Evolutionary conservation across 2,329 filamentous ascomycete species (phyloP), one percentile per base, ranked within the genome.

Genomic region (Neofusicoccum sp.): DNA sequence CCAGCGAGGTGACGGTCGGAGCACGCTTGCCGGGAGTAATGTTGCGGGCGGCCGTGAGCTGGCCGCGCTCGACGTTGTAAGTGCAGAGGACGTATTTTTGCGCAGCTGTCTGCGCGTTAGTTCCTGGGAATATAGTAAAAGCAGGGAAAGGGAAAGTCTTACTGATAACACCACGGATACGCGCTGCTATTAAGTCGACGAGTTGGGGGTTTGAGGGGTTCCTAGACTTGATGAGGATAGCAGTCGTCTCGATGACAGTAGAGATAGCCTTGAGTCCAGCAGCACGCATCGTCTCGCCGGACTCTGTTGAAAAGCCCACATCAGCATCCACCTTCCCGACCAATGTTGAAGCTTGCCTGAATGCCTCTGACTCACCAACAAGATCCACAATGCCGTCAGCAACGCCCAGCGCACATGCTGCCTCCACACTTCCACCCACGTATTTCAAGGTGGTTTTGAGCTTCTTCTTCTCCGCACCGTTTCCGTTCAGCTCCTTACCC

Each of bases 341-440:
- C 22, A 22, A 22, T 22, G 47, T 5, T 56, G 3, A 33, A 12
- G 22, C 12, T 6, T 16, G 7, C 14, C 8, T 31, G 14, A 11
- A 1, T 16, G 22, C 6, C n/a, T 31, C 12, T 36, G 22, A 86
- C 90, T 75, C 79, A 95, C 92, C 93, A 74, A 99, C 95, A 64
- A 99, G 87, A 80, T 99, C 95, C 50, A 99, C 93, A 75, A 99
- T 97, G 56, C 94, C 95, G 75, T 98, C 94, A 47, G 95, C 95
- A 33, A 98, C 93, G 60, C 95, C 95, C 61, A 99, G 82, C 22
- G 95, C 94, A 75, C 95, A 99, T 43, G 95, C 94, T 58, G 95
- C 94, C 80, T 99, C 95, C 37, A 99, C 95, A 83, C 94, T 98
- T 14, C 95, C 95, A 67, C 94, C 95, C 65, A 98, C 85, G 78